Percentiles rank a stretch among this genome's conserved stretches.
phyloP scores from a whole-genome alignment of 129 eudicot genomes.

The Lactuca sativa region DNA sequence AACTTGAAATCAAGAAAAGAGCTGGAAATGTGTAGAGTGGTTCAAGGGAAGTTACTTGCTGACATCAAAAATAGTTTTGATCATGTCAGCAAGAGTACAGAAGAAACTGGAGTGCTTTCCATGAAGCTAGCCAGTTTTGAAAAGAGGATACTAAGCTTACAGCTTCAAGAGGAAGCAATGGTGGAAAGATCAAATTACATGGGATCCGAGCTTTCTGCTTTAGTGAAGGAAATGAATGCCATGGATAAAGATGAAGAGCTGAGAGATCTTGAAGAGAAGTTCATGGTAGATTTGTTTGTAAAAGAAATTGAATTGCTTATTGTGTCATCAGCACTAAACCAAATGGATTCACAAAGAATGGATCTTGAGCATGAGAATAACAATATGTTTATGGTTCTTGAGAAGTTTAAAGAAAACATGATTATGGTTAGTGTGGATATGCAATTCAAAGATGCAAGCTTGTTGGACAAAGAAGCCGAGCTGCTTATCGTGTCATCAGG shows the following conservation, averaged over 20 bases:
- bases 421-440: conserved; percentile 35
- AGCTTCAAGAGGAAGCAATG: conserved; percentile 75
- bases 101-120: conserved; percentile 56
- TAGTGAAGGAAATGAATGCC: conserved; percentile 59
- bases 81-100: conserved; percentile 60
- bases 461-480: conserved; percentile 51
- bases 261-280: conserved; percentile 50
- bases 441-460: conserved; percentile 39
- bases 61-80: conserved; percentile 74
- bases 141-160: conserved; percentile 53
- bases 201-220: conserved; percentile 59
- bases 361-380: conserved; percentile 38
- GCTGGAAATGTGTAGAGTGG: conserved; percentile 65
- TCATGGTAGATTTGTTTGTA: conserved; percentile 39
- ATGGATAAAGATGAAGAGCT: conserved; percentile 53
- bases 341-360: conserved; percentile 36
- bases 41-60: conserved; percentile 66
- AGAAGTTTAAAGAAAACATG: conserved; percentile 40
- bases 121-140: conserved; percentile 52
- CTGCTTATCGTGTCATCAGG: conserved; percentile 46
- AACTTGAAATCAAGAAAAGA: conserved; percentile 59
- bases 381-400: conserved; percentile 33
- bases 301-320: conserved; percentile 63
- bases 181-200: conserved; percentile 60
- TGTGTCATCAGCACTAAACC: conserved; percentile 52